These are phyloP conservation scores for Aspergillus calidoustus DNA, from an alignment of 2,329 filamentous ascomycete genomes.

Conservation along the genomic window DNA sequence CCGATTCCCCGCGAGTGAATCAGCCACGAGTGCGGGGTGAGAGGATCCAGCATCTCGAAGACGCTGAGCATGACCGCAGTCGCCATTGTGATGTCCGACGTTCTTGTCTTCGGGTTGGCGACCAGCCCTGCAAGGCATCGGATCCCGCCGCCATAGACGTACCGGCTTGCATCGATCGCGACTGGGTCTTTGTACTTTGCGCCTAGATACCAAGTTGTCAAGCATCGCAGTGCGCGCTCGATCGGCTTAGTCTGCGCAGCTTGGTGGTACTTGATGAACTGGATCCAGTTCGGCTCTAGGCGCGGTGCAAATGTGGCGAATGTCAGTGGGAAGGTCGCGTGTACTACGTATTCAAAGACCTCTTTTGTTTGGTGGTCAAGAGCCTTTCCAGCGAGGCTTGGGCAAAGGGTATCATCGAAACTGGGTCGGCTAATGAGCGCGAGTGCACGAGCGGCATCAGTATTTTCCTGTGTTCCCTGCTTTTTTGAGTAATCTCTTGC, in stretches of 20 bases:
- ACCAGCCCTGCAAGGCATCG: slow-evolving; percentile 18
- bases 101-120: slow-evolving; percentile 14
- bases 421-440: background rate
- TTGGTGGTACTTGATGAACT: slow-evolving; percentile 22
- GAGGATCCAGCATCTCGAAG: slow-evolving; percentile 27
- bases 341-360: slow-evolving; percentile 24
- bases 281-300: slow-evolving; percentile 26
- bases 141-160: slow-evolving; percentile 26
- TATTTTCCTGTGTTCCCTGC: background rate
- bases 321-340: slow-evolving; percentile 21
- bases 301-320: slow-evolving; percentile 23
- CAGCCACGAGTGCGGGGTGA: slow-evolving; percentile 25
- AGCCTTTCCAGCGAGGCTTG: slow-evolving; percentile 17
- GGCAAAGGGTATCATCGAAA: slow-evolving; percentile 19
- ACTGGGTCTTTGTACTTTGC: slow-evolving; percentile 18
- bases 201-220: slow-evolving; percentile 23
- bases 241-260: slow-evolving; percentile 14
- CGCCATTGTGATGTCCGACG: slow-evolving; percentile 23
- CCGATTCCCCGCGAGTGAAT: slow-evolving; percentile 27
- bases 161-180: slow-evolving; percentile 23
- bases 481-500: background rate
- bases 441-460: background rate
- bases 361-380: slow-evolving; percentile 22
- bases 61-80: slow-evolving; percentile 25
- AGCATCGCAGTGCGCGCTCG: slow-evolving; percentile 21